Percentiles rank a stretch among this genome's conserved stretches.
phyloP scores from a whole-genome alignment of 2,329 filamentous ascomycete species.

The Venturia nashicola region DNA sequence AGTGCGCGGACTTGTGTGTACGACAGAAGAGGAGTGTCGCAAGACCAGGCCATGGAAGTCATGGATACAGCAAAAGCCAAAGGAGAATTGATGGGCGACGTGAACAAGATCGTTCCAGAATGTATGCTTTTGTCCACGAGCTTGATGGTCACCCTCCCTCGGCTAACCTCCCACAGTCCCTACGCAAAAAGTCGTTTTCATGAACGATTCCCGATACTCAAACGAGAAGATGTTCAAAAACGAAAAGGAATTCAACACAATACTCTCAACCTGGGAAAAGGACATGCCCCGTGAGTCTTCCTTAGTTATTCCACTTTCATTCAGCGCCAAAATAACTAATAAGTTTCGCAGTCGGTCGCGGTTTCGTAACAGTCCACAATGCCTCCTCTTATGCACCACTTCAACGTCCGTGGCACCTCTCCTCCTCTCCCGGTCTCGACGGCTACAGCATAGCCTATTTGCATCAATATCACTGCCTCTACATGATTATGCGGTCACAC shows the following conservation, averaged over 20 bases:
- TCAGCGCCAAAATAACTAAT: background rate
- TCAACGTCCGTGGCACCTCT: conserved; percentile 1
- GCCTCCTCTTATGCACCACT: background rate
- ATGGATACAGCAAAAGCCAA: background rate
- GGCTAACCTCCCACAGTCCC: conserved; percentile 1
- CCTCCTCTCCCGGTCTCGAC: background rate
- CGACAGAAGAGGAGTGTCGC: background rate
- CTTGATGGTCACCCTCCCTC: background rate
- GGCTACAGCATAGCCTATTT: conserved; percentile 10
- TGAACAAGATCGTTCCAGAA: conserved; percentile 5
- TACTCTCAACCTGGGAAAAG: background rate
- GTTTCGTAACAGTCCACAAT: conserved; percentile 5
- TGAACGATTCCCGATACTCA: conserved; percentile 3
- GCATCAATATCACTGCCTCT: conserved; percentile 10
- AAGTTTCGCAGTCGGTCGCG: conserved; percentile 4
- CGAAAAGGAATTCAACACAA: background rate
- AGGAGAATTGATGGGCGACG: conserved; percentile 4
- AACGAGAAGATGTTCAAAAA: conserved; percentile 6
- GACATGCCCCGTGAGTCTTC: conserved; percentile 6
- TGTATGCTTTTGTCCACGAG: background rate
- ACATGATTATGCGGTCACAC: conserved; percentile 7
- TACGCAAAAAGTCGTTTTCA: conserved; percentile 6
- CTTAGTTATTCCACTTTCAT: too few species aligned
- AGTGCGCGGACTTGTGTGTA: conserved; percentile 1
- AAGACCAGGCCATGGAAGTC: background rate